phyloP scores from a whole-genome alignment of 1,284 basidiomycete species.

The Microbotryum saponariae region DNA sequence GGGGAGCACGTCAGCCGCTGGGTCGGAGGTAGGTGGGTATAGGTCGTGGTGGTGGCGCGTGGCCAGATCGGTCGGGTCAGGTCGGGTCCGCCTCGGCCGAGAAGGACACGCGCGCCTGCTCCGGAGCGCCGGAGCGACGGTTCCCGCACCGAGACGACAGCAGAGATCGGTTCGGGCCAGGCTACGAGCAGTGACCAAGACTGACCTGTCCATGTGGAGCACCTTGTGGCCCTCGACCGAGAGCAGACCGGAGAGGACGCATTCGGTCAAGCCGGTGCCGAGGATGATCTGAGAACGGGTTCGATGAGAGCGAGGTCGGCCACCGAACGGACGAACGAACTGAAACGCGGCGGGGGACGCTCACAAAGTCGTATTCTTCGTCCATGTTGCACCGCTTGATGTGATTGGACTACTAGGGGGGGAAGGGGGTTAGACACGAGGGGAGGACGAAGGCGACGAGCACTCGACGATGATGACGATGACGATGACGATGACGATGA shows the following conservation, averaged over 20 bases:
- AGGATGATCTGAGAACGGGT: conserved; percentile 36
- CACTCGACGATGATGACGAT: too few relatives aligned
- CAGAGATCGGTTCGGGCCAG: too few relatives aligned
- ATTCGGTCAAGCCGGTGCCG: conserved; percentile 95
- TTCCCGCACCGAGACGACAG: too few relatives aligned
- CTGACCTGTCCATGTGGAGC: conserved; percentile 81
- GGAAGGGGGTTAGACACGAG: too few relatives aligned
- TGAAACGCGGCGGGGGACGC: neutral
- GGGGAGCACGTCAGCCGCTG: too few relatives aligned
- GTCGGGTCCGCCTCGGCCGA: neutral
- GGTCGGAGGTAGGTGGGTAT: too few relatives aligned
- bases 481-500: too few relatives aligned
- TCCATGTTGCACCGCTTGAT: conserved; percentile 15
- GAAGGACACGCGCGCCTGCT: neutral
- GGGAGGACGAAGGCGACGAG: too few relatives aligned
- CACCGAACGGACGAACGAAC: neutral
- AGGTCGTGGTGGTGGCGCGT: too few relatives aligned
- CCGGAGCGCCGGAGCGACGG: too few relatives aligned
- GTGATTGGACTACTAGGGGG: neutral
- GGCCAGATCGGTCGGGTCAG: too few relatives aligned
- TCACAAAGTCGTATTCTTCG: conserved; percentile 31
- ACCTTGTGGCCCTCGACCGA: conserved; percentile 99
- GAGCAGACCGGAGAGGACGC: conserved; percentile 90
- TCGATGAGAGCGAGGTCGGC: neutral
- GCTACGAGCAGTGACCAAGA: neutral